These are phyloP conservation scores for Lasiodiplodia citricola DNA, from an alignment of 2,329 filamentous ascomycete genomes.

Conservation along the genomic window DNA sequence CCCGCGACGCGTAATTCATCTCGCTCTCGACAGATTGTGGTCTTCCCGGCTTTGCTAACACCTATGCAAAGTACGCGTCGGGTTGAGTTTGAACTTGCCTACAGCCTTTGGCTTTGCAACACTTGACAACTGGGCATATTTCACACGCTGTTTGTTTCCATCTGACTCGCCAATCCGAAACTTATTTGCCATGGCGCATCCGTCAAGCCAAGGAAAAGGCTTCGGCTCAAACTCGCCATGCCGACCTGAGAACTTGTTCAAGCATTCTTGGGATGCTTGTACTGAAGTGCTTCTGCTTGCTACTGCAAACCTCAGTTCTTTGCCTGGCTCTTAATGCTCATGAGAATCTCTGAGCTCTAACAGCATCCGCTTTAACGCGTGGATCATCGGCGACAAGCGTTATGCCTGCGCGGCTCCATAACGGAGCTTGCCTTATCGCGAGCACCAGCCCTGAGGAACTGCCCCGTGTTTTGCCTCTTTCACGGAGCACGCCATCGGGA, in stretches of 20 bases:
- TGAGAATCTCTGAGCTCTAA: too few relatives aligned
- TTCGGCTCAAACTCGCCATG: not conserved
- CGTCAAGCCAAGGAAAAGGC: not conserved
- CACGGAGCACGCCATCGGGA: slow-evolving; percentile 13
- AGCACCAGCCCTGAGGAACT: not conserved
- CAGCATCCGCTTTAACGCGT: not conserved
- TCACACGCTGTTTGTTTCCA: not conserved
- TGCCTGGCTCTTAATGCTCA: not conserved
- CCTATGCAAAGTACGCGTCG: not conserved
- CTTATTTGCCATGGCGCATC: not conserved
- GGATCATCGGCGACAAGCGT: not conserved
- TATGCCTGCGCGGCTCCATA: not conserved
- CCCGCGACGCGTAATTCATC: slow-evolving; percentile 5
- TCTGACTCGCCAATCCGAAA: not conserved
- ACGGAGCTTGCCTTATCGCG: not conserved
- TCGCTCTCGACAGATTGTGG: not conserved
- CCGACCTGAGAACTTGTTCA: not conserved
- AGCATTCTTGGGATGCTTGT: not conserved
- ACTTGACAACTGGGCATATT: not conserved
- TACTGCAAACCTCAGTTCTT: not conserved
- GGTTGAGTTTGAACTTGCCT: not conserved
- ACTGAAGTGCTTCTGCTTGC: not conserved
- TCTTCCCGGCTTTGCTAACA: not conserved
- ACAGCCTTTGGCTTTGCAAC: not conserved
- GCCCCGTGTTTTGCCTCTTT: not conserved